Evolutionary conservation across 2,329 filamentous ascomycete genomes (phyloP).

Genomic region (Grosmannia serpens): DNA sequence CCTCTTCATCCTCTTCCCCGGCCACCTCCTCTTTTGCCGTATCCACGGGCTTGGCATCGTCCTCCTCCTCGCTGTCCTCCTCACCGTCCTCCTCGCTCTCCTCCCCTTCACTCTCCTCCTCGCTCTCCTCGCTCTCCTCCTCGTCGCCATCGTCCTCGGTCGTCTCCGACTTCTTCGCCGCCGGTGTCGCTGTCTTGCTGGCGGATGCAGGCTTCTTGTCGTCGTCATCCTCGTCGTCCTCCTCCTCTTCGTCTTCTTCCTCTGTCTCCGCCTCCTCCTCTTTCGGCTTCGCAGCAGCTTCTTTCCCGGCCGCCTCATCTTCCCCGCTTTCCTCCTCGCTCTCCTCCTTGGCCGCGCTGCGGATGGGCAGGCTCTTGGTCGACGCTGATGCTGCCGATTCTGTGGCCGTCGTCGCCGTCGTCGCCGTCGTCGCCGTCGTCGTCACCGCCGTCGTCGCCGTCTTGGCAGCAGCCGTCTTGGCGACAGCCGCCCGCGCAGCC

Average conservation of each 20-base stretch:
- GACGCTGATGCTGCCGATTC: conserved; percentile 5
- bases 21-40: not conserved
- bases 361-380: conserved; percentile 28
- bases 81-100: not conserved
- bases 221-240: not conserved
- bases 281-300: conserved; percentile 2
- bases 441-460: not conserved
- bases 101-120: not conserved
- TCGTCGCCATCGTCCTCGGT: not conserved
- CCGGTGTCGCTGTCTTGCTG: not conserved
- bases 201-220: not conserved
- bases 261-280: conserved; percentile 3
- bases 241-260: not conserved
- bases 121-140: not conserved
- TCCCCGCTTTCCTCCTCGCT: not conserved
- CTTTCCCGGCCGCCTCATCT: not conserved
- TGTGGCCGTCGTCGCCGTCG: conserved; percentile 14
- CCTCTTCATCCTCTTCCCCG: conserved; percentile 15
- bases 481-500: conserved; percentile 12
- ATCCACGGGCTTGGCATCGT: not conserved
- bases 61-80: not conserved
- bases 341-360: conserved; percentile 21
- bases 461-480: too few species aligned
- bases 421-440: conserved; percentile 11
- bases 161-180: not conserved